phyloP scores from a whole-genome alignment of 2,329 filamentous ascomycete species.

The Fusarium irregulare region DNA sequence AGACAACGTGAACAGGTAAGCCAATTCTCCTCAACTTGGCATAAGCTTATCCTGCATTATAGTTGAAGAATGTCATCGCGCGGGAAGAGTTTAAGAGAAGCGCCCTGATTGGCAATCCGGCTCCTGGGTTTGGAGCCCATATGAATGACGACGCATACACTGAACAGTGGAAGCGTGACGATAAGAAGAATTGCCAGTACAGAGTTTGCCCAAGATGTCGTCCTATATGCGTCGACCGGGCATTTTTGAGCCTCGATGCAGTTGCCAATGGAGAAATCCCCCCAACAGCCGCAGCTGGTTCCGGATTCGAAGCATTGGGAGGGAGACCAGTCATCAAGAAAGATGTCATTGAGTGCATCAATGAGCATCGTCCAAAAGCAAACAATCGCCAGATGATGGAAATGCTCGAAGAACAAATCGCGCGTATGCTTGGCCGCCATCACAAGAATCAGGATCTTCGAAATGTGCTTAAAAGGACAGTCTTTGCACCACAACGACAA shows the following conservation, averaged over 20 bases:
- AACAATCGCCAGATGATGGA: constrained; percentile 40
- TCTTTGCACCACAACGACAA: neutral
- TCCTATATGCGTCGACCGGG: constrained; percentile 55
- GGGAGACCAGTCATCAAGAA: constrained; percentile 58
- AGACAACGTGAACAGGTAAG: constrained; percentile 62
- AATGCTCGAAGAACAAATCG: constrained; percentile 46
- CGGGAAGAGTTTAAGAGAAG: constrained; percentile 44
- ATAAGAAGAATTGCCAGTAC: constrained; percentile 60
- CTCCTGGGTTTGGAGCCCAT: constrained; percentile 29
- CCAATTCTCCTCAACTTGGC: constrained; percentile 11
- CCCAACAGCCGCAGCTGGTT: constrained; percentile 62
- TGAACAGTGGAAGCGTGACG: constrained; percentile 54
- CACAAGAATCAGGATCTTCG: neutral
- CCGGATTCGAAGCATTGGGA: constrained; percentile 61
- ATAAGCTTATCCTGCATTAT: neutral
- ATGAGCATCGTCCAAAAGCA: constrained; percentile 51
- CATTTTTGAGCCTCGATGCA: constrained; percentile 62
- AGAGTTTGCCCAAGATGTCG: constrained; percentile 64
- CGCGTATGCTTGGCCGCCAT: constrained; percentile 22
- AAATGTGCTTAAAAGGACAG: neutral
- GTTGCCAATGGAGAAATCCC: constrained; percentile 63
- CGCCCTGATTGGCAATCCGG: constrained; percentile 36
- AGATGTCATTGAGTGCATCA: constrained; percentile 54
- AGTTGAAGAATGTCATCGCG: constrained; percentile 47
- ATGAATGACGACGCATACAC: constrained; percentile 36